Evolutionary conservation across 805 yeast genomes (phyloP).

Genomic region (Kodamaea lidongshanica): DNA sequence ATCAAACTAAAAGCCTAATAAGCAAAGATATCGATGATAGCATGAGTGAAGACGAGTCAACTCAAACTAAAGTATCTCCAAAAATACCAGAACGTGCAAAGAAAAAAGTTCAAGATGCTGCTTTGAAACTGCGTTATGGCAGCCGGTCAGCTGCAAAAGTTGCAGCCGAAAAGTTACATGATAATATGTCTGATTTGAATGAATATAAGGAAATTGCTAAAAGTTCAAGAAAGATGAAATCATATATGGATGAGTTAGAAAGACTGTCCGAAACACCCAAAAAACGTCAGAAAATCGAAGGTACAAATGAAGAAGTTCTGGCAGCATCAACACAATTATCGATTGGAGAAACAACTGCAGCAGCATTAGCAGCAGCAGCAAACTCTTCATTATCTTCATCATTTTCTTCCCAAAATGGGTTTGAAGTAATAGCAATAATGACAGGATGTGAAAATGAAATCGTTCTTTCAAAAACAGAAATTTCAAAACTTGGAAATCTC

Average conservation of each 20-base stretch:
- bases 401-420: no score
- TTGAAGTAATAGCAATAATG: constrained; percentile 43
- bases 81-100: constrained; percentile 10
- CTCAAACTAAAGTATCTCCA: constrained; percentile 10
- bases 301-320: neutral
- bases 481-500: constrained; percentile 35
- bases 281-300: constrained; percentile 3
- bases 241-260: constrained; percentile 31
- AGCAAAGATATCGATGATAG: constrained; percentile 23
- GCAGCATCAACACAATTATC: constrained; percentile 8
- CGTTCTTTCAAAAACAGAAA: constrained; percentile 37
- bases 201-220: constrained; percentile 49
- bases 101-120: constrained; percentile 8
- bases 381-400: no score
- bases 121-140: constrained; percentile 8
- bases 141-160: constrained; percentile 57
- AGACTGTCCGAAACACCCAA: constrained; percentile 8
- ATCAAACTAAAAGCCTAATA: constrained; percentile 11
- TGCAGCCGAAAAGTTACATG: constrained; percentile 62
- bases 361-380: no score
- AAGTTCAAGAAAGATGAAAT: constrained; percentile 36
- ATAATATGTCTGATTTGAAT: constrained; percentile 63
- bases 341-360: constrained; percentile 10
- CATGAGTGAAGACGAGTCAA: constrained; percentile 20
- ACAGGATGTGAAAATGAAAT: constrained; percentile 59